Base-by-base conservation (phyloP, 139 green algal genomes). In the Micromonas commoda region DNA sequence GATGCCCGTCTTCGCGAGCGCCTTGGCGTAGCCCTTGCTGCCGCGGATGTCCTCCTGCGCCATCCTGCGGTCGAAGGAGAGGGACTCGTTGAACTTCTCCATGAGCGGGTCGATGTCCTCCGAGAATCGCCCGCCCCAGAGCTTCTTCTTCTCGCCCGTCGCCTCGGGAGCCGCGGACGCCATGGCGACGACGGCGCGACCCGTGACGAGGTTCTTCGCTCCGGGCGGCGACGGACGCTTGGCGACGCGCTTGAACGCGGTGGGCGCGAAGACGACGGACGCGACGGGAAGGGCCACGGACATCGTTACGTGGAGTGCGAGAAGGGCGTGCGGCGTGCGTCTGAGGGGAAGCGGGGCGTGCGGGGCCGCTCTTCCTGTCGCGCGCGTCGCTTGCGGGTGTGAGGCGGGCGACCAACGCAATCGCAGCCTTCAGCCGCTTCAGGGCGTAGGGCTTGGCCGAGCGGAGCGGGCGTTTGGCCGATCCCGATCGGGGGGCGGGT, bases 11-110 rank as follows among this genome's bases (percentile, higher is more conserved):
- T 92, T 94, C 20, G 87, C 80, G 5, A 98, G 85, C 0, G 94
- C 93, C 77, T 87, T 90, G 31, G 91, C 94, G 76, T 98, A 98
- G 9, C 91, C 93, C 76, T 96, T 57, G 0, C 52, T 77, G 21
- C 81, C 92, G 80, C 81, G 78, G 76, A 96, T 91, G 81, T 98
- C 94, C 73, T 98, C 91, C 3, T 85, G 83, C 92, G 90, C 96
- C 91, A 98, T 96, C 73, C 93, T 85, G 80, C 90, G 90, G 83
- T 98, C 94, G 73, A 96, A 91, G 0, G 91, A 89, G 63, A 98
- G 84, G 3, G 88, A 94, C 81, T 97, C 93, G 77, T 97, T 97
- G 84, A 97, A 98, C 79, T 95, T 96, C 78, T 97, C 91, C 92
- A 98, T 97, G 32, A 97, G 69, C 0, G 93, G 92, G 84, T 97